These are phyloP conservation scores for Neurospora sp. DNA, from an alignment of 495 filamentous ascomycete genomes.

Conservation along the genomic window DNA sequence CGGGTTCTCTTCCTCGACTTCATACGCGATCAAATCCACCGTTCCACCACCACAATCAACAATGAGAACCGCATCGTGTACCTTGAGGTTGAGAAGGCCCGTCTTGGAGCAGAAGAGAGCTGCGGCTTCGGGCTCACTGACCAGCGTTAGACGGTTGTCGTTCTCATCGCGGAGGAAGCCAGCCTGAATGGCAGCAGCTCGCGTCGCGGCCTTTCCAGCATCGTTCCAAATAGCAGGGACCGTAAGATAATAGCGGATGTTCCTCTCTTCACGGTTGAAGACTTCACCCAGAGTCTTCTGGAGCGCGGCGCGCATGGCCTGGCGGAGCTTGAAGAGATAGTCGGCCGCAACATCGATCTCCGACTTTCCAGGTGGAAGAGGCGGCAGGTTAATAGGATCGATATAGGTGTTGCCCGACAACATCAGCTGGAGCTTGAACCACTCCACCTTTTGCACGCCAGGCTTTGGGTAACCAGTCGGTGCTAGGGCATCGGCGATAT, in stretches of 20 bases:
- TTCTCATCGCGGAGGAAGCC: constrained; percentile 67
- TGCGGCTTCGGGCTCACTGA: constrained; percentile 64
- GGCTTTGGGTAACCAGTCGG: constrained; percentile 68
- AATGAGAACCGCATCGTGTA: constrained; percentile 64
- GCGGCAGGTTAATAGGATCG: constrained; percentile 67
- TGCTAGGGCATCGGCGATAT: constrained; percentile 64
- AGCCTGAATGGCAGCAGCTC: constrained; percentile 63
- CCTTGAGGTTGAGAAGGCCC: constrained; percentile 61
- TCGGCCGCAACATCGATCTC: constrained; percentile 70
- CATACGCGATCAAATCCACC: constrained; percentile 68
- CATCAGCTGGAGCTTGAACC: constrained; percentile 75
- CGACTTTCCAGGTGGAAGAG: constrained; percentile 65
- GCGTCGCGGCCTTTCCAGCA: constrained; percentile 61
- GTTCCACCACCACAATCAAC: constrained; percentile 70
- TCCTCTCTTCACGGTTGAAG: constrained; percentile 65
- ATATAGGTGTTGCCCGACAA: constrained; percentile 70
- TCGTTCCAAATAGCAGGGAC: constrained; percentile 73
- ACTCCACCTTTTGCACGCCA: constrained; percentile 68
- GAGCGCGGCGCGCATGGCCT: constrained; percentile 61
- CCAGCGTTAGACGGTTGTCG: constrained; percentile 61
- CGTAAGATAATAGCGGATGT: constrained; percentile 64
- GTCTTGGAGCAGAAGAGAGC: constrained; percentile 69
- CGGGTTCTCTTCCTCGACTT: constrained; percentile 65
- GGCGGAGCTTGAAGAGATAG: constrained; percentile 66
- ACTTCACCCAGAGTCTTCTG: constrained; percentile 72